Base-by-base conservation (phyloP, 768 basidiomycete genomes). In the Tulasnella sp. region DNA sequence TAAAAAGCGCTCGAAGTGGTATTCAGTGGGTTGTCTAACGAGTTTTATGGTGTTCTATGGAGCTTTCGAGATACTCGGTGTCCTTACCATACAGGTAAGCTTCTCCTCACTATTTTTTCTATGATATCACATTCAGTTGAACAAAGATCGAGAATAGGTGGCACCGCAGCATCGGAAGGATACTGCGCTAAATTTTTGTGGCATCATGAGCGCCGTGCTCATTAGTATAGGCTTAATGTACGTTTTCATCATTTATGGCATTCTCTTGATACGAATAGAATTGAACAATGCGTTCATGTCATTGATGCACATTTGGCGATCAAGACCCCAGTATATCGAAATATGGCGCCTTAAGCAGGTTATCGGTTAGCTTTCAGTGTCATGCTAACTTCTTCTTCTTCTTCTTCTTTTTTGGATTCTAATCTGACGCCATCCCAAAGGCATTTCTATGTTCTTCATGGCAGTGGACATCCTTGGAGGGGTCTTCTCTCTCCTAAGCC, bases 401-500 rank as follows among this genome's bases (percentile, higher is more conserved):
- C n/a, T n/a, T n/a, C n/a, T n/a, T n/a, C n/a, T n/a, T n/a, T n/a
- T n/a, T n/a, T n/a, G n/a, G n/a, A n/a, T n/a, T n/a, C n/a, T n/a
- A n/a, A n/a, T n/a, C n/a, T n/a, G n/a, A n/a, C n/a, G n/a, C n/a
- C n/a, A 59, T 24, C 3, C 24, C 22, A 43, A 30, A 22, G 87
- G 88, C 7, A 80, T 92, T 53, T 85, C 83, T 0, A 71, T 85
- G 45, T 44, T 73, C 5, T 89, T 90, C 71, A 82, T 90, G 72
- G 63, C 70, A 8, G 74, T 90, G 52, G 88, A 92, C 66, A 74
- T 82, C 55, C 66, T 80, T 8, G 88, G 87, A 29, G 84, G 80
- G 4, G 69, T 89, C 1, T 87, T 87, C 70, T 83, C 79, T 56
- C 74, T 79, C 61, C 72, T 87, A 5, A 84, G 83, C 25, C 74